These are phyloP conservation scores for Fusarium hainanense DNA, from an alignment of 2,329 filamentous ascomycete species.

Conservation along the genomic window DNA sequence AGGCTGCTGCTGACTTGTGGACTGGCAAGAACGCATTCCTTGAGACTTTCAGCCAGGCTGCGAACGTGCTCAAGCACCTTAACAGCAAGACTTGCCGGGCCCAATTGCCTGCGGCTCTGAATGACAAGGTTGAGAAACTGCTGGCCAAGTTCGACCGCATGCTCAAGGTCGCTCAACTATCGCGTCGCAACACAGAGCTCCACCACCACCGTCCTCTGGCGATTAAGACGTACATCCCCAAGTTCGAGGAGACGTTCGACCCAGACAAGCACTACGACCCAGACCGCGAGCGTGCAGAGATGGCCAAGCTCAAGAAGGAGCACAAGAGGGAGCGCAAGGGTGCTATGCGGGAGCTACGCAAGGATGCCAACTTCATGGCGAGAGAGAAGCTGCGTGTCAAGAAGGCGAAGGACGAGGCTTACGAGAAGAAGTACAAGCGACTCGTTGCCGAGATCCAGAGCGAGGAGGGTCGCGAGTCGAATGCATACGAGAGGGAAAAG, in stretches of 20 bases:
- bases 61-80: slow-evolving; percentile 70
- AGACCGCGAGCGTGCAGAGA: slow-evolving; percentile 86
- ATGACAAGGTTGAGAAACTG: slow-evolving; percentile 56
- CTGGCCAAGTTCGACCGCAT: slow-evolving; percentile 62
- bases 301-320: slow-evolving; percentile 86
- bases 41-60: slow-evolving; percentile 79
- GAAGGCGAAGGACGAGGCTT: slow-evolving; percentile 91
- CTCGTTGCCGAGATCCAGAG: slow-evolving; percentile 95
- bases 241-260: slow-evolving; percentile 96
- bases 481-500: slow-evolving; percentile 90
- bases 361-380: slow-evolving; percentile 94
- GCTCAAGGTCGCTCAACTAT: slow-evolving; percentile 69
- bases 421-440: slow-evolving; percentile 95
- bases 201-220: slow-evolving; percentile 90
- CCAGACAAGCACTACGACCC: slow-evolving; percentile 98
- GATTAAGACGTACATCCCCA: slow-evolving; percentile 88
- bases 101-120: slow-evolving; percentile 61
- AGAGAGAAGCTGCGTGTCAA: slow-evolving; percentile 90
- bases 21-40: slow-evolving; percentile 76
- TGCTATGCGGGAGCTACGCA: slow-evolving; percentile 90
- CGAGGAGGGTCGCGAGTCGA: slow-evolving; percentile 87
- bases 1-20: slow-evolving; percentile 78
- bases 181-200: slow-evolving; percentile 82
- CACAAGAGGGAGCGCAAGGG: slow-evolving; percentile 97
- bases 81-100: slow-evolving; percentile 61